A percentile compares a stretch with the other conserved stretches of the same genome.
phyloP scores from a whole-genome alignment of 176 grass and related monocot species.

The bread wheat (Triticum aestivum) region IWGSC_CS_RefSeq_v2.1 NC_057808.1:351487305-351487804 shows the following conservation, averaged over 20 bases:
- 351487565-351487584: slow-evolving; percentile 34
- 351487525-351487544: neutral
- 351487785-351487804: slow-evolving; percentile 22
- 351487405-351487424: slow-evolving; percentile 43
- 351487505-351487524: neutral
- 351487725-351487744: neutral
- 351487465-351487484: slow-evolving; percentile 14
- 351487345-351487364: too few species aligned
- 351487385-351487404: slow-evolving; percentile 49
- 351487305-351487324: neutral
- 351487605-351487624: slow-evolving; percentile 16
- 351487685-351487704: slow-evolving; percentile 36
- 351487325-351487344: neutral
- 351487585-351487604: slow-evolving; percentile 48
- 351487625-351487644: neutral
- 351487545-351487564: neutral
- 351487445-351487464: slow-evolving; percentile 22
- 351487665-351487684: slow-evolving; percentile 55
- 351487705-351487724: neutral
- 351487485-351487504: neutral
- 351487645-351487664: slow-evolving; percentile 39
- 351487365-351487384: neutral
- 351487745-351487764: neutral
- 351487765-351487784: slow-evolving; percentile 2
- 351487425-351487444: slow-evolving; percentile 49